Base-by-base conservation (phyloP, 768 basidiomycete species). In the Flagelloscypha sp. region DNA sequence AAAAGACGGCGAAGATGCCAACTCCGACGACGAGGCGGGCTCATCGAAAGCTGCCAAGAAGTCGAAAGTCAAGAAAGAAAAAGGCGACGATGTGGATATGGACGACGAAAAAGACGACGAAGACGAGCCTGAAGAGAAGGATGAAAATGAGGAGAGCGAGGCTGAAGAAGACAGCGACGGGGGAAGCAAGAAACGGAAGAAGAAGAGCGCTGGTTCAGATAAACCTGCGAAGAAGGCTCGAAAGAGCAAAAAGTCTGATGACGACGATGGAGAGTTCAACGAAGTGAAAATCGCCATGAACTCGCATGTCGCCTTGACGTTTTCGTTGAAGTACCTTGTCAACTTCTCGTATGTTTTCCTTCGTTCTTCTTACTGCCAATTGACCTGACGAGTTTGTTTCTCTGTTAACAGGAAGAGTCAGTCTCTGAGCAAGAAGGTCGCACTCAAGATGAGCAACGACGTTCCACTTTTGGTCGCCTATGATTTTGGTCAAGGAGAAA, bases 301-400 rank as follows among this genome's bases (percentile, higher is more conserved):
- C 52, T 80, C 84, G 54, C 78, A 86, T 44, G 94, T 99, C 43
- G 74, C 79, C 27, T 68, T 98, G 32, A 97, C 92, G 1, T 98
- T 98, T 68, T 90, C 87, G 21, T 67, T 98, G 48, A 98, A 97
- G 59, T 99, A 98, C 61, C 79, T 98, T 19, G 81, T 86, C 57
- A 97, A 95, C 64, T 98, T 99, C 52, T 77, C 89, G 35, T n/a
- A n/a, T n/a, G n/a, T n/a, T n/a, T n/a, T n/a, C n/a, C n/a, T n/a
- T n/a, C n/a, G n/a, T n/a, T n/a, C n/a, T n/a, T n/a, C n/a, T n/a
- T n/a, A n/a, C n/a, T n/a, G n/a, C n/a, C n/a, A n/a, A n/a, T n/a
- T n/a, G n/a, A n/a, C n/a, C n/a, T n/a, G n/a, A n/a, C n/a, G n/a
- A n/a, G n/a, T n/a, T n/a, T n/a, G n/a, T n/a, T n/a, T n/a, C n/a